A percentile compares a stretch with the other conserved stretches of the same genome.
These are phyloP conservation scores for Boletus barrowsii DNA, from an alignment of 768 basidiomycete genomes.

Conservation along the genomic window DNA sequence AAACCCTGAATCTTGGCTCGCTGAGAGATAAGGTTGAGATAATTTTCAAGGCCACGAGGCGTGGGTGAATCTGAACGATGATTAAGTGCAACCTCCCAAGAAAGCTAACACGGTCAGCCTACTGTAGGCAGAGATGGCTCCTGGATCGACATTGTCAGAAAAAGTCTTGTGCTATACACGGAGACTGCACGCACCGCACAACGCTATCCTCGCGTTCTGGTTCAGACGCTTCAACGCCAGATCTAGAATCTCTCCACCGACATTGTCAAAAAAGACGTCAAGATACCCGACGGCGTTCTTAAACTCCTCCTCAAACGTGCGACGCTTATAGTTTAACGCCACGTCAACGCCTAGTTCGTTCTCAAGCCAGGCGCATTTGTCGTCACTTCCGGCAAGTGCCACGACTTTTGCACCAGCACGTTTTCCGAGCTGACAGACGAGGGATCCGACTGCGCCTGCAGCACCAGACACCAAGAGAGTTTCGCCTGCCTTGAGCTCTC, in stretches of 20 bases:
- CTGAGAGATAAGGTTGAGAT: constrained; percentile 67
- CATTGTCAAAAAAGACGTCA: constrained; percentile 87
- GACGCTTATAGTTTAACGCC: constrained; percentile 85
- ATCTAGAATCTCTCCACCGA: constrained; percentile 80
- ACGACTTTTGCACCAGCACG: constrained; percentile 76
- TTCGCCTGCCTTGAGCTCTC: constrained; percentile 78
- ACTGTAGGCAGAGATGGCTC: constrained; percentile 87
- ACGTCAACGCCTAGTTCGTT: constrained; percentile 79
- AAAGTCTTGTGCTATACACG: background rate
- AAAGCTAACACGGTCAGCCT: constrained; percentile 23
- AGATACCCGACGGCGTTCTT: constrained; percentile 66
- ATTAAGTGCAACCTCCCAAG: background rate
- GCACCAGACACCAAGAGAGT: constrained; percentile 86
- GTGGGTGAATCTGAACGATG: constrained; percentile 46
- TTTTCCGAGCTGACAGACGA: constrained; percentile 84
- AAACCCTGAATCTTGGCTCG: constrained; percentile 84
- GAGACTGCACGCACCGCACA: constrained; percentile 64
- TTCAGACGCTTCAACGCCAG: constrained; percentile 73
- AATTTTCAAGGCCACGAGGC: constrained; percentile 66
- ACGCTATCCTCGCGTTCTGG: constrained; percentile 67
- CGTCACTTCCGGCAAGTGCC: constrained; percentile 79
- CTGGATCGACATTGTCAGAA: constrained; percentile 34
- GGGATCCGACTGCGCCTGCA: constrained; percentile 84
- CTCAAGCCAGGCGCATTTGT: constrained; percentile 86
- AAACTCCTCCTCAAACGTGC: constrained; percentile 68